Evolutionary conservation across 768 basidiomycete species (phyloP).

Genomic region (Gautieria morchelliformis): DNA sequence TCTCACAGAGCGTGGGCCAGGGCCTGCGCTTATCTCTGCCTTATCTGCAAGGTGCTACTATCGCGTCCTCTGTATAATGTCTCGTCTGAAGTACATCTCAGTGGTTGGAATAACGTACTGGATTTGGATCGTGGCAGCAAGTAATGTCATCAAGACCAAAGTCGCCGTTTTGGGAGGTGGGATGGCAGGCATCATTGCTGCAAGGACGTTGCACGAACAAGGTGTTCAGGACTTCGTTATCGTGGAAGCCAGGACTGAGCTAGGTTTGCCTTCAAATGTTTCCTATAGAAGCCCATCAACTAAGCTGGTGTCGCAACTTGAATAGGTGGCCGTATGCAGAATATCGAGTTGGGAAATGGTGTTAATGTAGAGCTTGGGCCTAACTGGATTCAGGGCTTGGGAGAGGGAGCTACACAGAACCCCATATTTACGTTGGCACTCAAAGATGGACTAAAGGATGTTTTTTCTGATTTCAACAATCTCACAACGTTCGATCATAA

Average conservation of each 20-base stretch:
- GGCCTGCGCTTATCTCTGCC: no score
- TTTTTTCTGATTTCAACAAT: slow-evolving; percentile 5
- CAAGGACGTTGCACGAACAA: slow-evolving; percentile 43
- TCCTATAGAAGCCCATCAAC: not conserved
- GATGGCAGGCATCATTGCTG: slow-evolving; percentile 55
- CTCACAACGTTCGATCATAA: slow-evolving; percentile 7
- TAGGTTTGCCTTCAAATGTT: slow-evolving; percentile 26
- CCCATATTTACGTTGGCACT: slow-evolving; percentile 50
- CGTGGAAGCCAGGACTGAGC: slow-evolving; percentile 45
- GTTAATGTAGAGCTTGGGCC: slow-evolving; percentile 37
- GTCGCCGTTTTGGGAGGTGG: slow-evolving; percentile 42
- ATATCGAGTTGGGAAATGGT: slow-evolving; percentile 19
- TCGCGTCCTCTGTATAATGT: no score
- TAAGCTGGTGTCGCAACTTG: not conserved
- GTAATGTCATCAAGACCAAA: slow-evolving; percentile 5
- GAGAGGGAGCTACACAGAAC: slow-evolving; percentile 39
- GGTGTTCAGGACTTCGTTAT: slow-evolving; percentile 52
- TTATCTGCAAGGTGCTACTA: no score
- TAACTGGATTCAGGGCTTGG: slow-evolving; percentile 31
- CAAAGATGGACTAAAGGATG: slow-evolving; percentile 41
- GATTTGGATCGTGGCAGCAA: not conserved
- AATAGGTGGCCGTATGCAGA: slow-evolving; percentile 41
- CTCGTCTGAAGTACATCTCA: no score
- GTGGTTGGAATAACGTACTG: not conserved
- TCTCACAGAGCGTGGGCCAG: no score